Conservation (phyloP, 768 basidiomycete species). For the Rhodotorula toruloides region DNA sequence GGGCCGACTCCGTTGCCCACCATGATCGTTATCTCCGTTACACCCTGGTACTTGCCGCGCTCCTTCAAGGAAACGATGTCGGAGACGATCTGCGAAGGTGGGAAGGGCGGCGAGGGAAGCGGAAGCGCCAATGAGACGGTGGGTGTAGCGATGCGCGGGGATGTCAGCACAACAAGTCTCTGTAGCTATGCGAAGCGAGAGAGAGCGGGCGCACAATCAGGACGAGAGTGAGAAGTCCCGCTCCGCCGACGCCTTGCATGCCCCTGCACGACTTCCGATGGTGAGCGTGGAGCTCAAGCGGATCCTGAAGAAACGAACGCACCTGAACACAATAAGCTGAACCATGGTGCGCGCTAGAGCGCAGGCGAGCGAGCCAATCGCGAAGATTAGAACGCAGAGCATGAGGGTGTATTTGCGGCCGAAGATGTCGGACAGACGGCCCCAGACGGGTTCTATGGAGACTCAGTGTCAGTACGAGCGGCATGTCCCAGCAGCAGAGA, state of each 20-base stretch:
- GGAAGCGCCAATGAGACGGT: not conserved
- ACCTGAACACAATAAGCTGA: constrained; percentile 48
- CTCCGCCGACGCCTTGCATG: constrained; percentile 30
- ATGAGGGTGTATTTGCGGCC: constrained; percentile 45
- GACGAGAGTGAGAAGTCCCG: constrained; percentile 23
- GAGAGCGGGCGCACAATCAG: constrained; percentile 27
- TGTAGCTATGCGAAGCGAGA: no score
- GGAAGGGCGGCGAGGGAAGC: not conserved
- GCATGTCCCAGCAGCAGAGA: constrained; percentile 12
- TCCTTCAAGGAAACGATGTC: constrained; percentile 32
- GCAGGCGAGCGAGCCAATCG: constrained; percentile 41
- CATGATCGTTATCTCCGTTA: constrained; percentile 47
- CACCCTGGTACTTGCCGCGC: constrained; percentile 38
- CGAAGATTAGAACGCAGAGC: constrained; percentile 45
- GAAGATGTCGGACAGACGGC: constrained; percentile 49
- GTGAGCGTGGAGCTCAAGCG: no score
- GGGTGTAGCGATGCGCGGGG: not conserved
- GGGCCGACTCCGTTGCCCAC: constrained; percentile 47
- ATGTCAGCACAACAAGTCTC: no score
- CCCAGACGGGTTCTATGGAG: constrained; percentile 47
- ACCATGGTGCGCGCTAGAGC: constrained; percentile 47
- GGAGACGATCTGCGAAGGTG: constrained; percentile 15
- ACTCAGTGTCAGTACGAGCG: not conserved
- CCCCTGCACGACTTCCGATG: constrained; percentile 46
- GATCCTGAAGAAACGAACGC: no score